Percentiles rank a stretch among this genome's conserved stretches.
phyloP scores from a whole-genome alignment of 2,329 filamentous ascomycete species.

The Nothophaeocryptopus gaeumannii region DNA sequence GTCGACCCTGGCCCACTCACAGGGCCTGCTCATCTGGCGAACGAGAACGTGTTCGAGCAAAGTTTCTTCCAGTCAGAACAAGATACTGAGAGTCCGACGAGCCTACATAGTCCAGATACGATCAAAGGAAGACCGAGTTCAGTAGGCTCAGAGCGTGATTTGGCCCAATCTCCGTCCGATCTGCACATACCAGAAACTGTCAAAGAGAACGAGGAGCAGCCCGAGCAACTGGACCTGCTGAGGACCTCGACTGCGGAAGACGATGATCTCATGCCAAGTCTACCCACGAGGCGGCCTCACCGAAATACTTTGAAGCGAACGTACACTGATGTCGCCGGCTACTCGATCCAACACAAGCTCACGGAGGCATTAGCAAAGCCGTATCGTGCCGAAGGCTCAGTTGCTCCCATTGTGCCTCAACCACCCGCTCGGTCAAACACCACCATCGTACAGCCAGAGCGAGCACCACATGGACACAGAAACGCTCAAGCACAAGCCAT shows the following conservation, averaged over 20 bases:
- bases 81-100: slow-evolving; percentile 42
- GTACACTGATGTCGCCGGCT: slow-evolving; percentile 75
- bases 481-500: slow-evolving; percentile 95
- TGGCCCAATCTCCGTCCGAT: slow-evolving; percentile 2
- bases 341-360: slow-evolving; percentile 75
- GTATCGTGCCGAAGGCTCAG: slow-evolving; percentile 60
- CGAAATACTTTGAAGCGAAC: slow-evolving; percentile 67
- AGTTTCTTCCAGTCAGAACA: slow-evolving; percentile 57
- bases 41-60: slow-evolving; percentile 80
- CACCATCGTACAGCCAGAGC: slow-evolving; percentile 37
- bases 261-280: slow-evolving; percentile 24
- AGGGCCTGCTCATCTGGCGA: slow-evolving; percentile 70
- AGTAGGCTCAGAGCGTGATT: slow-evolving; percentile 10
- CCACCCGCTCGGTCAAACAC: slow-evolving; percentile 34
- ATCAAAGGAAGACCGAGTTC: slow-evolving; percentile 1
- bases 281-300: slow-evolving; percentile 44
- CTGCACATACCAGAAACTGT: slow-evolving; percentile 14
- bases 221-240: slow-evolving; percentile 13
- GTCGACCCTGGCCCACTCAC: slow-evolving; percentile 65
- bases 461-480: slow-evolving; percentile 72
- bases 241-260: slow-evolving; percentile 17
- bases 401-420: slow-evolving; percentile 37
- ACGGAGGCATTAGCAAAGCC: slow-evolving; percentile 83
- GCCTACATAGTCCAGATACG: slow-evolving; percentile 26
- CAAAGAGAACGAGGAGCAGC: slow-evolving; percentile 8